These are phyloP conservation scores for Coprinopsis marcescibilis DNA, from an alignment of 768 basidiomycete genomes.

Conservation along the genomic window DNA sequence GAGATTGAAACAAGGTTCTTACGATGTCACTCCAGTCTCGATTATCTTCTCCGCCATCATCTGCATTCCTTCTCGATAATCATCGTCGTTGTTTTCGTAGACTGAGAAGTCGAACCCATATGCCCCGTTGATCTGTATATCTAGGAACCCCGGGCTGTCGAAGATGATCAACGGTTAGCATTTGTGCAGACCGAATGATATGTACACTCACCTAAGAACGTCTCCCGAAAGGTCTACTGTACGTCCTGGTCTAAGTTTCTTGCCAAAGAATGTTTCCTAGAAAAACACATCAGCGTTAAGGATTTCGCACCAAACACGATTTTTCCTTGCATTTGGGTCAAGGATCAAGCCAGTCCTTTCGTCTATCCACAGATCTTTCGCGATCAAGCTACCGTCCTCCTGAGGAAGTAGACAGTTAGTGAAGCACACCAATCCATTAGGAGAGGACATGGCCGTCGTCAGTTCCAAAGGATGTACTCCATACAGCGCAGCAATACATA, in stretches of 20 bases:
- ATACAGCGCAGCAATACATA: background rate
- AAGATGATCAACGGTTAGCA: background rate
- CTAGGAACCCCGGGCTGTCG: conserved; percentile 74
- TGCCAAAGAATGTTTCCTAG: conserved; percentile 63
- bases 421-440: conserved; percentile 75
- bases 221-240: conserved; percentile 69
- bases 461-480: background rate
- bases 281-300: conserved; percentile 9
- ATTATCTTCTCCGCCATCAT: conserved; percentile 70
- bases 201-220: conserved; percentile 69
- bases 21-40: conserved; percentile 88
- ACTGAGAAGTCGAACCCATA: conserved; percentile 87
- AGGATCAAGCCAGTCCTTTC: conserved; percentile 66
- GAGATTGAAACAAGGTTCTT: conserved; percentile 23
- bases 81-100: conserved; percentile 63
- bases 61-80: conserved; percentile 63
- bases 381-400: conserved; percentile 71
- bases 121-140: conserved; percentile 87
- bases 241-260: conserved; percentile 53
- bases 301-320: background rate
- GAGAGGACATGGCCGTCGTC: conserved; percentile 29
- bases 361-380: conserved; percentile 81
- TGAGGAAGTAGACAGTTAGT: conserved; percentile 79
- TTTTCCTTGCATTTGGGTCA: conserved; percentile 65
- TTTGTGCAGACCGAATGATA: too few relatives aligned